Evolutionary conservation across 768 basidiomycete species (phyloP).

Genomic region (Naematelia aurantialba): DNA sequence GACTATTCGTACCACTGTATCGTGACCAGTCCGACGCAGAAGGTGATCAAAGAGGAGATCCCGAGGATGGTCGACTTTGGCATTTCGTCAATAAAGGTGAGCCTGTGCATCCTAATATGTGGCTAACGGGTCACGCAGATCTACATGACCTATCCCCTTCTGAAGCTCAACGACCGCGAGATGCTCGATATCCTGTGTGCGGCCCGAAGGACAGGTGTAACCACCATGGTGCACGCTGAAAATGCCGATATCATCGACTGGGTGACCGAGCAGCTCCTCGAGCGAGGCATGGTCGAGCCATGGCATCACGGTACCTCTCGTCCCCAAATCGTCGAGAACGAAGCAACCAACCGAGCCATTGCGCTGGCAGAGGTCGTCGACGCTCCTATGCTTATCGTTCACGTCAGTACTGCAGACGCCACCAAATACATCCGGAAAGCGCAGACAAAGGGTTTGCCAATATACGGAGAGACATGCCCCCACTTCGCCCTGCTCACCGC

Average conservation of each 20-base stretch:
- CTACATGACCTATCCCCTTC: constrained; percentile 51
- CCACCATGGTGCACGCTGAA: constrained; percentile 49
- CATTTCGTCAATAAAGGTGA: constrained; percentile 49
- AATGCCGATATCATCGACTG: constrained; percentile 49
- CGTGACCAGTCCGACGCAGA: constrained; percentile 48
- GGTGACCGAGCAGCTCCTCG: constrained; percentile 38
- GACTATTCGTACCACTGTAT: constrained; percentile 52
- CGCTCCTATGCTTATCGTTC: constrained; percentile 47
- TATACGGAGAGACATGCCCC: constrained; percentile 49
- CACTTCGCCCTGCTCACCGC: constrained; percentile 45
- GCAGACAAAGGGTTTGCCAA: constrained; percentile 36
- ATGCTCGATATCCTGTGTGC: constrained; percentile 49
- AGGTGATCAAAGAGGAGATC: constrained; percentile 48
- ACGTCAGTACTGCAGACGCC: constrained; percentile 42
- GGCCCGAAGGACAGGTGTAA: constrained; percentile 43
- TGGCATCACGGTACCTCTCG: constrained; percentile 44
- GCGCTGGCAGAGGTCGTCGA: constrained; percentile 44
- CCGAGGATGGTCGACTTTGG: constrained; percentile 49
- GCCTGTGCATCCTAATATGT: not conserved
- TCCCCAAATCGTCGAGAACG: constrained; percentile 44
- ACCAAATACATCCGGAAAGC: constrained; percentile 44
- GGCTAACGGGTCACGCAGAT: constrained; percentile 10
- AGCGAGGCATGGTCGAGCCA: constrained; percentile 40
- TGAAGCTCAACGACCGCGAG: constrained; percentile 48
- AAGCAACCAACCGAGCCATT: constrained; percentile 48